Evolutionary conservation across 2,329 filamentous ascomycete genomes (phyloP), one percentile per base, ranked within the genome.

Genomic region (Ascochyta pisi): DNA sequence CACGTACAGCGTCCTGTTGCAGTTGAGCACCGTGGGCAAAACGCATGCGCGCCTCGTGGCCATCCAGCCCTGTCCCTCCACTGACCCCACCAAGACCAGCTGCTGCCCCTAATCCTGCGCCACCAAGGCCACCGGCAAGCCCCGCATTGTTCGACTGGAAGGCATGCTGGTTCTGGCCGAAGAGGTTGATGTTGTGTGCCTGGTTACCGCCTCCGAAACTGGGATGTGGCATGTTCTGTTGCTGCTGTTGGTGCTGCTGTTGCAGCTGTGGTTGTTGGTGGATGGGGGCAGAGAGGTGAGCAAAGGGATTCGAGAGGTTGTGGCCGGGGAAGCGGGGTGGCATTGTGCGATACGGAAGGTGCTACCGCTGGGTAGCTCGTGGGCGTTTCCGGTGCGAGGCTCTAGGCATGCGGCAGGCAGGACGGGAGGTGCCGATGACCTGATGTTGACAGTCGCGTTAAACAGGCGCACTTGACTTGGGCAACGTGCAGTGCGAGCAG

Each of bases 31-130:
- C 89, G 71, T 94, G 88, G 55, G 89, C 86, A 73, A 97, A 97
- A 6, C 91, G 89, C 84, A 95, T 90, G 70, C 94, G 87, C 57
- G 91, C 92, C 61, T 91, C 92, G 75, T 96, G 91, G 75, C 91
- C 94, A 29, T 88, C 91, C 47, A 96, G 85, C 1, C 92, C 91
- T 19, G 90, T 89, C 57, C 77, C 72, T 68, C 79, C 56, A 73
- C 74, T 61, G 78, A 79, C 62, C 79, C 82, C 75, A 23, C 82
- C 82, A 50, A 80, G 78, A 42, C 78, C 78, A 33, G 77, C 74
- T 47, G 83, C 84, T 61, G 86, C 87, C 9, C 84, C 85, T 43
- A 79, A 50, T 76, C 83, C 65, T 41, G 82, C 83, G 60, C 87
- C 87, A 9, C 84, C 84, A 42, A 79, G 53, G 77, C 82, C 64